phyloP scores from a whole-genome alignment of 2,329 filamentous ascomycete species.

The Phialophora expanda region DNA sequence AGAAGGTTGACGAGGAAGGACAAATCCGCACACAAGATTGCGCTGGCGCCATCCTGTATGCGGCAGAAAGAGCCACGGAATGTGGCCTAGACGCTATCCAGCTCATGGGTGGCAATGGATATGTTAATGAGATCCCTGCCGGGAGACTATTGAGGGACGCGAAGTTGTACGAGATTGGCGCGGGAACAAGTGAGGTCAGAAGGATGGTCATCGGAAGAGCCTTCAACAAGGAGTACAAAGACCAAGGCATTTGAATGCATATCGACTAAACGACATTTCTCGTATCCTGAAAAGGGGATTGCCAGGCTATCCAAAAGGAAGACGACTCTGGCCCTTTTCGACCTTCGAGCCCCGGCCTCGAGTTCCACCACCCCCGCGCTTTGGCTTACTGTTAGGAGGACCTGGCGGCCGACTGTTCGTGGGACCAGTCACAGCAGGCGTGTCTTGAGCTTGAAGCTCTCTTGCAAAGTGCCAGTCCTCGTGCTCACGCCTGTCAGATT shows the following conservation, averaged over 20 bases:
- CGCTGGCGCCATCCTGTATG: constrained; percentile 90
- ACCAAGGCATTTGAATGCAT: constrained; percentile 32
- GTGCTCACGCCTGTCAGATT: constrained; percentile 72
- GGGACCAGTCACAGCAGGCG: constrained; percentile 42
- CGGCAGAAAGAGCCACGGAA: constrained; percentile 87
- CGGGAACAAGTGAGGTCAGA: constrained; percentile 91
- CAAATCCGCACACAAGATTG: constrained; percentile 85
- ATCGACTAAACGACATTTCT: neutral
- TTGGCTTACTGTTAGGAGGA: constrained; percentile 22
- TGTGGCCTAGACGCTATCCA: constrained; percentile 87
- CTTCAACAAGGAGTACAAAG: constrained; percentile 82
- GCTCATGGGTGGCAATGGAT: constrained; percentile 91
- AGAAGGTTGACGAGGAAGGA: constrained; percentile 76
- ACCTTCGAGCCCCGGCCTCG: constrained; percentile 34
- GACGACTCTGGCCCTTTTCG: constrained; percentile 38
- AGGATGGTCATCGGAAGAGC: constrained; percentile 92
- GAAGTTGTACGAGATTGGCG: constrained; percentile 93
- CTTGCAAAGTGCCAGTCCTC: constrained; percentile 94
- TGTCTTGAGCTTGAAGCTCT: constrained; percentile 74
- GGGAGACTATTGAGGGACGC: constrained; percentile 80
- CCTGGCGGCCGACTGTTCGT: constrained; percentile 36
- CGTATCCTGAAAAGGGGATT: constrained; percentile 33
- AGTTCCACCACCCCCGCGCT: constrained; percentile 29
- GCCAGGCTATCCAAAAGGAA: constrained; percentile 37
- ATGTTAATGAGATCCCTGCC: constrained; percentile 92